Base-by-base conservation (phyloP, 2,329 filamentous ascomycete species). In the Clonostachys solani region DNA sequence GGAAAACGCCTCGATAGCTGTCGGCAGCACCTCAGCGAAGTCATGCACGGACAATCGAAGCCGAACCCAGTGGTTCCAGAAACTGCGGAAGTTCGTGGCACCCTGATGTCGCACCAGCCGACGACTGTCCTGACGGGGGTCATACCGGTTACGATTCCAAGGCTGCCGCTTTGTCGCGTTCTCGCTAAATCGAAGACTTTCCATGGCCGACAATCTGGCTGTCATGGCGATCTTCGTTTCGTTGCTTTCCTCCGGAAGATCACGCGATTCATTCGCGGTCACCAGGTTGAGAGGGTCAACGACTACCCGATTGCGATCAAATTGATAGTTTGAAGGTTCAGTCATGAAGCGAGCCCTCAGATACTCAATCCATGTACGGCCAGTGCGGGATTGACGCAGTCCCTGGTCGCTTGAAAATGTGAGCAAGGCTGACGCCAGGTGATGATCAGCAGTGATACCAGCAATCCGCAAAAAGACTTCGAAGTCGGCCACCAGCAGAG, bases 261-360 rank as follows among this genome's bases (percentile, higher is more conserved):
- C 23, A 15, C 13, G 18, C 15, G n/a, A 16, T 10, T 33, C 41
- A 12, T 40, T 17, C 23, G 42, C 38, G 34, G 12, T 16, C 16
- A 50, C 38, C 7, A 45, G 49, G 43, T 73, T 61, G 19, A 73
- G 66, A 4, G 73, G 64, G 4, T 58, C 58, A 35, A 73, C 55
- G 17, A 68, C 65, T 23, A 73, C 61, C 4, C 66, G 60, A 1
- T 60, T 50, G 42, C 70, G 66, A 48, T 77, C 69, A 36, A 69
- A 70, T 43, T 75, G 69, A 33, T 69, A 67, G 56, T 78, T 79
- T 1, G 71, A 45, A 1, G 70, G 64, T 17, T 76, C 67, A 0
- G 68, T 67, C 42, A 76, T 54, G 54, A 73, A 80, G 2, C 73
- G 68, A 5, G 73, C 68, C 49, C 68, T 70, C 51, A 77, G 54